Evolutionary conservation across 352 stramenopile genomes (phyloP), one percentile per base, ranked within the genome.

Genomic region (Globisporangium parvum): DNA sequence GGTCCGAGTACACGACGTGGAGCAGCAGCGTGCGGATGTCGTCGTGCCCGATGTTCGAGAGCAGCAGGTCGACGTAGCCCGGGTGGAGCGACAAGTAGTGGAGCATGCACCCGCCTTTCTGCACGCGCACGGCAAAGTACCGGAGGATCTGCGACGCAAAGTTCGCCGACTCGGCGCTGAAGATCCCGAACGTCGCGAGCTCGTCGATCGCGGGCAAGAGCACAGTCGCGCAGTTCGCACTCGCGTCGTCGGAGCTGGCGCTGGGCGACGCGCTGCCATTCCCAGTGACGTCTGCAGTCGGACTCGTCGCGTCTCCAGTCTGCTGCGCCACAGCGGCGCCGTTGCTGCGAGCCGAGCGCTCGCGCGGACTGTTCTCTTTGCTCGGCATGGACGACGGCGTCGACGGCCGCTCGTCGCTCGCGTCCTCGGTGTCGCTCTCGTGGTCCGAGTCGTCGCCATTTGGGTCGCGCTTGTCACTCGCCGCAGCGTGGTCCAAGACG

Each of bases 1-100:
- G 85, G 53, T 94, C 85, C 26, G 81, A 84, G 66, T 94, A 94
- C 41, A 92, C 75, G 44, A 94, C 51, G 50, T 91, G 85, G 47
- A 94, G 62, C 53, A 94, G 51, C 47, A 91, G 55, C 37, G 76
- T 87, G 39, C 81, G 78, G 39, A 88, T 81, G 65, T 92, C 81
- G 57, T 94, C 85, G 65, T 92, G 77, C 23, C 81, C 81, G 42
- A 92, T 78, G 52, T 91, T 91, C 39, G 76, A 79, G 37, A 94
- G 61, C 59, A 94, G 53, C 63, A 94, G 70, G 47, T 90, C 77
- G 21, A 92, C 80, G 24, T 71, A 73, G 4, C 60, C 65, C 6
- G 72, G 71, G 35, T 87, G 76, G 3, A 75, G 49, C 0, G 76
- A 62, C 28, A 94, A 65, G 48, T 83, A 91, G 35, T 87, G 71